A percentile compares a stretch with the other conserved stretches of the same genome.
phyloP scores from a whole-genome alignment of 208 protist genomes.

The Leishmania tropica region DNA sequence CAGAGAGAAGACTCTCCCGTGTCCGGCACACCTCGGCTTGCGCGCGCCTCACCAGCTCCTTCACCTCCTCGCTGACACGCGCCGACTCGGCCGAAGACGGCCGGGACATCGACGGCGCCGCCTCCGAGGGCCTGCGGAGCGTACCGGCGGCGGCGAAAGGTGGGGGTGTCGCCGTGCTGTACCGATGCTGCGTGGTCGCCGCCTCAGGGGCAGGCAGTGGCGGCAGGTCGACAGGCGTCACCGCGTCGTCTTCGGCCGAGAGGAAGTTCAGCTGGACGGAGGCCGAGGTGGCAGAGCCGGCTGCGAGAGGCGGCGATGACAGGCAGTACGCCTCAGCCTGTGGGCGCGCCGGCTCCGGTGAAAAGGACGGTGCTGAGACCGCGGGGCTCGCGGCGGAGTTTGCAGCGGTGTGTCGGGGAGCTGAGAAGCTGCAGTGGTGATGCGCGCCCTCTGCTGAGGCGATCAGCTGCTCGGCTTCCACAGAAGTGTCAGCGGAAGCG shows the following conservation, averaged over 20 bases:
- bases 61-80: slow-evolving; percentile 71
- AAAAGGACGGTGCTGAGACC: slow-evolving; percentile 6
- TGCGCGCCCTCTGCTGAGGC: neutral
- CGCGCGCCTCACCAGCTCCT: slow-evolving; percentile 57
- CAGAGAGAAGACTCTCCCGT: slow-evolving; percentile 67
- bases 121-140: neutral
- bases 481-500: neutral
- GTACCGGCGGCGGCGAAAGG: neutral
- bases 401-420: neutral
- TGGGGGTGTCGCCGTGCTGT: slow-evolving; percentile 7
- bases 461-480: no score
- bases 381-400: neutral
- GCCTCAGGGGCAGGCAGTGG: neutral
- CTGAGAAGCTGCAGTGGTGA: neutral
- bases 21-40: slow-evolving; percentile 71
- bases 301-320: neutral
- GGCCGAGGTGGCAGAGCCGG: neutral
- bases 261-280: slow-evolving; percentile 2
- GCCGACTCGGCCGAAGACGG: slow-evolving; percentile 27
- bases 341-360: slow-evolving; percentile 8
- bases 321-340: neutral
- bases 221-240: neutral
- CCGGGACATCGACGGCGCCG: neutral
- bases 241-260: neutral
- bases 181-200: neutral